These are phyloP conservation scores for Pestalotiopsis sp. DNA, from an alignment of 2,329 filamentous ascomycete genomes.

Conservation along the genomic window DNA sequence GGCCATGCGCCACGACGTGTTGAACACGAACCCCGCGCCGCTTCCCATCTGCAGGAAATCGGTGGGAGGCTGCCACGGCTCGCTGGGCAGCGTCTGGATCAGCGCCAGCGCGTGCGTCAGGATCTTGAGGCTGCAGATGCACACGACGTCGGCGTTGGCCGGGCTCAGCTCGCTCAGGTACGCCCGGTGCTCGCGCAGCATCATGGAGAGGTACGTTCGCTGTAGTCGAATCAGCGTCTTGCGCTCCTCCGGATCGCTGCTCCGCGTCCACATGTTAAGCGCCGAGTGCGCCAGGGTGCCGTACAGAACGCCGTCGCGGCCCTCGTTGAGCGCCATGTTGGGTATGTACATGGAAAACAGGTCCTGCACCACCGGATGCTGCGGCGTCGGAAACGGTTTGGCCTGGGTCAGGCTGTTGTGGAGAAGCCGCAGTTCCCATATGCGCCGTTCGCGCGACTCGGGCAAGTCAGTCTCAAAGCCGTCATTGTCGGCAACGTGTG, in stretches of 20 bases:
- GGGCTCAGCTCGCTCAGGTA: slow-evolving; percentile 33
- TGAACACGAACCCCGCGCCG: slow-evolving; percentile 36
- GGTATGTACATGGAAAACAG: slow-evolving; percentile 37
- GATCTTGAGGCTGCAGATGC: slow-evolving; percentile 37
- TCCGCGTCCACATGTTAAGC: slow-evolving; percentile 36
- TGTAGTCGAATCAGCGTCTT: slow-evolving; percentile 35
- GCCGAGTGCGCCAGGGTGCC: slow-evolving; percentile 38
- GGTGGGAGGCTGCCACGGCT: slow-evolving; percentile 40
- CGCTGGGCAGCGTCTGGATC: slow-evolving; percentile 37
- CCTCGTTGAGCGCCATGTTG: slow-evolving; percentile 33
- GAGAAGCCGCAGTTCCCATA: slow-evolving; percentile 39
- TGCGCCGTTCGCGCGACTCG: slow-evolving; percentile 36
- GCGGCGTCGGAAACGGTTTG: slow-evolving; percentile 27
- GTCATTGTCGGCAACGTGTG: not conserved
- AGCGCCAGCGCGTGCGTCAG: slow-evolving; percentile 39
- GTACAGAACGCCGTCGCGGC: slow-evolving; percentile 35
- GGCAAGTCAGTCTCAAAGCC: slow-evolving; percentile 33
- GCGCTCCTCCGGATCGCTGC: slow-evolving; percentile 25
- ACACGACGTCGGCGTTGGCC: slow-evolving; percentile 36
- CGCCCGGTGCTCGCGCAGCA: slow-evolving; percentile 37
- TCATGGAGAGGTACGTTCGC: slow-evolving; percentile 38
- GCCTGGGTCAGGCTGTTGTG: slow-evolving; percentile 37
- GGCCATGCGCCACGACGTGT: slow-evolving; percentile 26
- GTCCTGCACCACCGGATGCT: slow-evolving; percentile 21
- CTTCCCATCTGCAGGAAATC: slow-evolving; percentile 39